Base-by-base conservation (phyloP, 148 eudicot species). In the Rhododendron kiyosumense region DNA sequence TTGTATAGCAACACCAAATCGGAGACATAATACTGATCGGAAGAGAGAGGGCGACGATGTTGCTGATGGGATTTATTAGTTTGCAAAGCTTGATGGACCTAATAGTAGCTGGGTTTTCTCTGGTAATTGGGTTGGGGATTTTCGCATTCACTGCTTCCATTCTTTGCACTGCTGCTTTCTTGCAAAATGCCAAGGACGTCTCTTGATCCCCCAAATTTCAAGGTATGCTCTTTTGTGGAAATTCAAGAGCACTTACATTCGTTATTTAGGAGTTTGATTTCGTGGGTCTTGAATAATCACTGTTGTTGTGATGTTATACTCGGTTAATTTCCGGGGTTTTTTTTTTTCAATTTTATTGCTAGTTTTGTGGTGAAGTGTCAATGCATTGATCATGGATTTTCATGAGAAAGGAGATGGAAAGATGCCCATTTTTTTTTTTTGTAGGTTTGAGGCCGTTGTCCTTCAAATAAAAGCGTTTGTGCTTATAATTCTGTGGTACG, bases 51-150 rank as follows among this genome's bases (percentile, higher is more conserved):
- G 48, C 1, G n/a, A 90, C 89, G 93, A 85, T 89, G 91, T 75
- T 94, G 91, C 86, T 91, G 54, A 69, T 94, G 75, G 90, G 89
- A 59, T 32, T 71, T 4, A 57, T 94, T 84, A 93, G 92, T 41
- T 22, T 93, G 1, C 96, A 92, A 86, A 88, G 91, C 41, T 83
- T 94, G 84, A 52, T 94, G 92, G 98, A 96, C 75, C 85, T 94
- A 10, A 41, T 89, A n/a, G 91, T 94, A 5, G 98, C 98, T 0
- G 96, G 96, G 1, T 36, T 93, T 69, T 96, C 98, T 20, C 86
- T 96, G 84, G 87, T 92, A 92, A 89, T 96, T 63, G 99, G 98
- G 1, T 82, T 96, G 76, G 96, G 95, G 6, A 80, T 96, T 5
- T 94, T 96, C 69, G 88, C 94, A 10, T 78, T 94, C 83, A 89